Evolutionary conservation across 2,329 filamentous ascomycete genomes (phyloP).

Genomic region (Colletotrichum navitas): DNA sequence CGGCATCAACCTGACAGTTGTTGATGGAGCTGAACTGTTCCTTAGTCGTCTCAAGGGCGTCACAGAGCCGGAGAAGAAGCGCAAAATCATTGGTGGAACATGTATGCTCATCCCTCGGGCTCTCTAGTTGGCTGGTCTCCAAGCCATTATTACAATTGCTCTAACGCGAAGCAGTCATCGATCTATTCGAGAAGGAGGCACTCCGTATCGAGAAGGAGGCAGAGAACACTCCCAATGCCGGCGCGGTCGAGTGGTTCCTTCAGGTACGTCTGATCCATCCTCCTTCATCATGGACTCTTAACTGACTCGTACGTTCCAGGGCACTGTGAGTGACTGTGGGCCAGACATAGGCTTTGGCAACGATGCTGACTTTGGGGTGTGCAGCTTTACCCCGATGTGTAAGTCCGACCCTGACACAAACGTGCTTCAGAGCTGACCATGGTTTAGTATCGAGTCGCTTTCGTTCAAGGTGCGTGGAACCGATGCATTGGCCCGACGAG

Average conservation of each 20-base stretch:
- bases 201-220: conserved; percentile 76
- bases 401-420: not conserved
- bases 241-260: conserved; percentile 86
- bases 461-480: conserved; percentile 6
- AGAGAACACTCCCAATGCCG: conserved; percentile 74
- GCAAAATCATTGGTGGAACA: conserved; percentile 88
- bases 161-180: conserved; percentile 49
- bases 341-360: not conserved
- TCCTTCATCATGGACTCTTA: not conserved
- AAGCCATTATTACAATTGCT: not conserved
- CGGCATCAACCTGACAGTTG: conserved; percentile 90
- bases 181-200: conserved; percentile 68
- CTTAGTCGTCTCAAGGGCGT: conserved; percentile 82
- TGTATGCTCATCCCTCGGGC: conserved; percentile 46
- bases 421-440: not conserved
- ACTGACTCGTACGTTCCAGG: conserved; percentile 50
- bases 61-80: conserved; percentile 84
- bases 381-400: conserved; percentile 45
- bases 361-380: not conserved
- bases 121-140: not conserved
- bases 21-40: conserved; percentile 84
- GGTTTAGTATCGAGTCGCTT: conserved; percentile 12
- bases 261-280: conserved; percentile 61
- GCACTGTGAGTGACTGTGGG: conserved; percentile 57
- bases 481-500: not conserved